Evolutionary conservation across 495 filamentous ascomycete species (phyloP), one percentile per base, ranked within the genome.

Genomic region (Penicillium simplicissimum): DNA sequence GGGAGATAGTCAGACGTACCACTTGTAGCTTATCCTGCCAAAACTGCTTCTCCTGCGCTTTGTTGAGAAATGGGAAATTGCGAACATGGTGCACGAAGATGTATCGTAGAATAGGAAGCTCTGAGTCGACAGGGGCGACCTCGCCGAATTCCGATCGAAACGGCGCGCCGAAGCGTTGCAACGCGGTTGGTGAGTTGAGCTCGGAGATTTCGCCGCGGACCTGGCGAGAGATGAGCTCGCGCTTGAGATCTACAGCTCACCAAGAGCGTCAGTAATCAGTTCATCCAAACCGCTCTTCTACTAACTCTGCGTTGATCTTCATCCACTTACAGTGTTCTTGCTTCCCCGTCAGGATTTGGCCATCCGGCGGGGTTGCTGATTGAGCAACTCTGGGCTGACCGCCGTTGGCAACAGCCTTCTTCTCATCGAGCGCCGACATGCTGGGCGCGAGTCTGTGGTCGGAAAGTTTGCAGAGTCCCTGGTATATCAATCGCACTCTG

Each of bases 1-100:
- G 28, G 31, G 15, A 53, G 15, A 6, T 14, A 11, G 23, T 31
- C 13, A 33, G 36, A 85, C 92, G 45, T 75, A 97, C 93, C 74
- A 93, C 87, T 82, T 98, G 95, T 52, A 98, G 77, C 73, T 96
- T 97, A 68, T 98, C 92, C 77, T 98, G 95, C 95, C 95, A 98
- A 67, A 98, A 98, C 73, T 98, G 94, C 82, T 97, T 96, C 83
- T 98, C 95, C 63, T 85, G 89, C 25, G 95, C 95, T 81, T 93
- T 89, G 73, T 98, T 91, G 55, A 98, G 83, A 71, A 98, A 98
- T 0, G 95, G 95, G 65, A 98, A 98, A 65, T 98, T 96, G 58
- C 95, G 90, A 60, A 98, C 86, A 86, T 98, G 93, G 69, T 98
- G 90, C 45, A 98, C 96, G 75, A 98, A 98, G 68, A 98, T 96